Evolutionary conservation across 2,329 filamentous ascomycete species (phyloP).

Genomic region (Fonsecaea nubica): DNA sequence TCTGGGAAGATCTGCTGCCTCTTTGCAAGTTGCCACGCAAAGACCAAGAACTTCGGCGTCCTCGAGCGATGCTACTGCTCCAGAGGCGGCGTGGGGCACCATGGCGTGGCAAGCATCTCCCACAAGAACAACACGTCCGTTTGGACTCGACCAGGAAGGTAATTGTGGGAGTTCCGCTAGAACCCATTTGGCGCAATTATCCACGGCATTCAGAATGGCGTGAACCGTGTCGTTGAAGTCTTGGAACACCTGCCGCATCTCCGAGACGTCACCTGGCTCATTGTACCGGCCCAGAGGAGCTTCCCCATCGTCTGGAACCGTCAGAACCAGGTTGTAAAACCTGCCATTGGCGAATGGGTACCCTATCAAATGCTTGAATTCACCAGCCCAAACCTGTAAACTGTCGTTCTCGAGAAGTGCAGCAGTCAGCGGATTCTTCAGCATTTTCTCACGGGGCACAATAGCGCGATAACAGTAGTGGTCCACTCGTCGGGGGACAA

Average conservation of each 20-base stretch:
- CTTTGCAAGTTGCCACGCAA: constrained; percentile 1
- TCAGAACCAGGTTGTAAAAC: constrained; percentile 27
- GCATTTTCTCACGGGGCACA: constrained; percentile 27
- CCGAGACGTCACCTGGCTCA: constrained; percentile 52
- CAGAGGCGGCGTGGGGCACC: constrained; percentile 52
- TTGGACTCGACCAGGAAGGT: constrained; percentile 42
- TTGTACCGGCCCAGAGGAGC: constrained; percentile 40
- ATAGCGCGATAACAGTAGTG: constrained; percentile 27
- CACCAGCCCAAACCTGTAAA: constrained; percentile 23
- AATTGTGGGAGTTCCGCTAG: constrained; percentile 37
- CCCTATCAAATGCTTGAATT: constrained; percentile 17
- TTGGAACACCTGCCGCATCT: constrained; percentile 45
- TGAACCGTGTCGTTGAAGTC: constrained; percentile 15
- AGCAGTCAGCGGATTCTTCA: constrained; percentile 17
- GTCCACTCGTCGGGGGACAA: constrained; percentile 9
- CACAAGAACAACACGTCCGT: constrained; percentile 46
- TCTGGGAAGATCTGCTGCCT: constrained; percentile 6
- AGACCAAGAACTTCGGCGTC: constrained; percentile 44
- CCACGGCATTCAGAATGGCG: constrained; percentile 17
- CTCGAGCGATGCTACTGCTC: constrained; percentile 53
- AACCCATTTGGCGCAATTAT: constrained; percentile 26
- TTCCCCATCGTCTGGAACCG: constrained; percentile 11
- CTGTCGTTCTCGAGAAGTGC: constrained; percentile 10
- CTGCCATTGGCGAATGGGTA: constrained; percentile 23
- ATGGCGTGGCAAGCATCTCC: constrained; percentile 55